Evolutionary conservation across 768 basidiomycete species (phyloP).

Genomic region (Lactifluus volemus): DNA sequence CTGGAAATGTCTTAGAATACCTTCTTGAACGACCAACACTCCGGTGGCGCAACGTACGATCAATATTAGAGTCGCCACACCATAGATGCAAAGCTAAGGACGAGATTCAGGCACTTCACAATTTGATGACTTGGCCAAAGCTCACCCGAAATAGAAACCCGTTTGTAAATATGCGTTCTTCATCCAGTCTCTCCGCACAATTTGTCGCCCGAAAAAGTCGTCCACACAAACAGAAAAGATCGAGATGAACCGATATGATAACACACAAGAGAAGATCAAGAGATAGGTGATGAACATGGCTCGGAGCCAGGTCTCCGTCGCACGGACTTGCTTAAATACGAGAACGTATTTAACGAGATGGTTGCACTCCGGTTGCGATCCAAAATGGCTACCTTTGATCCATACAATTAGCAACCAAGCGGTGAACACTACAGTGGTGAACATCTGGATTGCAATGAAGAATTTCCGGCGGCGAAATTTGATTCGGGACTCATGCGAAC

Average conservation of each 20-base stretch:
- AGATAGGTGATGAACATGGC: background rate
- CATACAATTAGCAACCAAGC: conserved; percentile 4
- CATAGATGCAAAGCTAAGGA: background rate
- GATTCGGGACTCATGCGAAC: background rate
- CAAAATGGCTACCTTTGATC: background rate
- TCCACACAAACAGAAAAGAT: background rate
- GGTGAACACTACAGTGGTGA: background rate
- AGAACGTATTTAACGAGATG: conserved; percentile 4
- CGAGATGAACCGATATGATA: background rate
- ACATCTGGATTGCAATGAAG: background rate
- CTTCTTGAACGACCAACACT: background rate
- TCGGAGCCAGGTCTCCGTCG: background rate
- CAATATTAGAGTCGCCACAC: conserved; percentile 1
- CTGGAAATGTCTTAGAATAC: background rate
- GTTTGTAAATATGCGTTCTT: background rate
- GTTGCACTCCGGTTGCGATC: conserved; percentile 4
- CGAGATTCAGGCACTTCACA: background rate
- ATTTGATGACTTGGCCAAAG: background rate
- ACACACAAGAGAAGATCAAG: background rate
- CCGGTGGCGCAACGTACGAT: background rate
- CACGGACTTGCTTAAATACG: background rate
- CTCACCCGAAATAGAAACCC: background rate
- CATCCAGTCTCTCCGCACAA: too few species aligned
- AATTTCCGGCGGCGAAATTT: background rate
- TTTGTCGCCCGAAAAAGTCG: background rate